A percentile compares a stretch with the other conserved stretches of the same genome.
Conservation (phyloP, 768 basidiomycete genomes). For the Trametes cubensis region DNA sequence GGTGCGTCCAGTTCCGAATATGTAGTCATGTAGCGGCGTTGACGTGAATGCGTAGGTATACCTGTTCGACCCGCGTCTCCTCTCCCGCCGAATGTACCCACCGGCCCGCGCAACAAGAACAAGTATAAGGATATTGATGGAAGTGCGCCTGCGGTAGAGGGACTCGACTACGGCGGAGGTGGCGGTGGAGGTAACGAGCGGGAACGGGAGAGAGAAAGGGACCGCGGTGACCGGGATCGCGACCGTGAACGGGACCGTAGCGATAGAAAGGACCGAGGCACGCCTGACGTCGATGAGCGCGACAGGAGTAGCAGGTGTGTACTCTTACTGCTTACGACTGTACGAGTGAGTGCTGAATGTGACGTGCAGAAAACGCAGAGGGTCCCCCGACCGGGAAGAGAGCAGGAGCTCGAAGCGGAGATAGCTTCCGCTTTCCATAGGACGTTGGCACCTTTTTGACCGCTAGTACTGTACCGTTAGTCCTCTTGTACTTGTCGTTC, state of each 20-base stretch:
- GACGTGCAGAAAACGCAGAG: slow-evolving; percentile 64
- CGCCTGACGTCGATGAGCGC: slow-evolving; percentile 59
- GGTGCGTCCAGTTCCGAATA: slow-evolving; percentile 35
- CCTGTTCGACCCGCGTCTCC: slow-evolving; percentile 82
- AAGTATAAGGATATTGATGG: slow-evolving; percentile 90
- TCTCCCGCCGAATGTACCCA: slow-evolving; percentile 83
- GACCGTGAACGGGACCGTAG: slow-evolving; percentile 29
- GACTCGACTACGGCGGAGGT: slow-evolving; percentile 74
- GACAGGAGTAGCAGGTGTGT: slow-evolving; percentile 62
- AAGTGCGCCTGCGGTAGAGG: slow-evolving; percentile 83
- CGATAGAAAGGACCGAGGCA: slow-evolving; percentile 45
- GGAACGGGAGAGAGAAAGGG: slow-evolving; percentile 27
- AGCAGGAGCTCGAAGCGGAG: slow-evolving; percentile 70
- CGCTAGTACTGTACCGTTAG: not conserved
- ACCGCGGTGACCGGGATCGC: slow-evolving; percentile 17
- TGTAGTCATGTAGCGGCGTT: not conserved
- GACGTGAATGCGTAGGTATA: slow-evolving; percentile 33
- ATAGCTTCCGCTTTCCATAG: slow-evolving; percentile 14
- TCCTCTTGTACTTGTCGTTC: not conserved
- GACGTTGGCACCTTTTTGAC: not conserved
- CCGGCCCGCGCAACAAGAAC: slow-evolving; percentile 85
- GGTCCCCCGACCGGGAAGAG: slow-evolving; percentile 73
- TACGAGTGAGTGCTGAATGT: not conserved
- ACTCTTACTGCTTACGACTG: slow-evolving; percentile 8
- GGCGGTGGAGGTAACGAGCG: slow-evolving; percentile 26